Conservation (phyloP, 495 filamentous ascomycete species). For the Ascodesmis nigricans region DNA sequence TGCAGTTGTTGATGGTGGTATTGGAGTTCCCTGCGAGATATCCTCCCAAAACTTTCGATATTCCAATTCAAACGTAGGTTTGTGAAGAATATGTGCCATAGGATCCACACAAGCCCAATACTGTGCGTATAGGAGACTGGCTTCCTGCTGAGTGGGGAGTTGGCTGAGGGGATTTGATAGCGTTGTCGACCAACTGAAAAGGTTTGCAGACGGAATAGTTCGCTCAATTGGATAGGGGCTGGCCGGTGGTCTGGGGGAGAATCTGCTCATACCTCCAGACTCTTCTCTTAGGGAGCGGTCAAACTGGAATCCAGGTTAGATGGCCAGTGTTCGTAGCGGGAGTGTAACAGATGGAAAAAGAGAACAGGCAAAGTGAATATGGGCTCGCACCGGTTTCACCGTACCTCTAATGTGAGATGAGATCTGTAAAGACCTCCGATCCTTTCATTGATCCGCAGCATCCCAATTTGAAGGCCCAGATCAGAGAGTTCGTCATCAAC, state of each 20-base stretch:
- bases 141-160: slow-evolving; percentile 29
- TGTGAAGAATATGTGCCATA: slow-evolving; percentile 39
- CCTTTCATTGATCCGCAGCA: slow-evolving; percentile 48
- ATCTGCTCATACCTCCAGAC: not conserved
- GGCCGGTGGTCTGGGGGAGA: not conserved
- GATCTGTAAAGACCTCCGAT: slow-evolving; percentile 39
- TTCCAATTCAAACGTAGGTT: slow-evolving; percentile 37
- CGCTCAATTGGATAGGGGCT: not conserved
- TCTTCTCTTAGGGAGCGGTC: too few relatives aligned
- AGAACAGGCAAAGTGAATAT: too few relatives aligned
- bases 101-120: slow-evolving; percentile 47
- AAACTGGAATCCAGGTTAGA: too few relatives aligned
- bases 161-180: not conserved
- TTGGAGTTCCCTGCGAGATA: slow-evolving; percentile 32
- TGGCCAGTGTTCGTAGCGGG: too few relatives aligned
- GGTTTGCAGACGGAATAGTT: not conserved
- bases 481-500: slow-evolving; percentile 44
- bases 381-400: too few relatives aligned
- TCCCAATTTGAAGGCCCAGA: slow-evolving; percentile 45
- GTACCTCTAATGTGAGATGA: slow-evolving; percentile 31
- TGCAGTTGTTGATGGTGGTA: slow-evolving; percentile 39
- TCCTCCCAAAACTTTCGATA: slow-evolving; percentile 44
- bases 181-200: not conserved
- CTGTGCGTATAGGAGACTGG: slow-evolving; percentile 36
- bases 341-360: too few relatives aligned